Evolutionary conservation across 176 grass and related monocot species (phyloP).

Genomic region (Alloteropsis semialata): DNA sequence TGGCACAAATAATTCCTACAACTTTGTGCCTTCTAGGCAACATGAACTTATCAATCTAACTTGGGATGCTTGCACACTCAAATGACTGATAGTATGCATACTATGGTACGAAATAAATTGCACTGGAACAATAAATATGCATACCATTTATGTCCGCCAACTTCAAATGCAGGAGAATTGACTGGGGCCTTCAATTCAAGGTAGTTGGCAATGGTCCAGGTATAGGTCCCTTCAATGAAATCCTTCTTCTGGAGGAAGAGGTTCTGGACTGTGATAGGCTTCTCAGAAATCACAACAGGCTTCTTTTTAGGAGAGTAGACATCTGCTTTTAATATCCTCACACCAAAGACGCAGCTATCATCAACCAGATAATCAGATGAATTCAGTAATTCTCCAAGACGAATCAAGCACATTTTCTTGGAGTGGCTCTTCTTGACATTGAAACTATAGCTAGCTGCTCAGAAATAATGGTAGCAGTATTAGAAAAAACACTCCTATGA

Average conservation of each 20-base stretch:
- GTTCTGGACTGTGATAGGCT: slow-evolving; percentile 1
- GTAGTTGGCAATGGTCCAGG: slow-evolving; percentile 15
- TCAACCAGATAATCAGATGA: slow-evolving; percentile 25
- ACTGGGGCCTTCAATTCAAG: not conserved
- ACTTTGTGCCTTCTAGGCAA: not conserved
- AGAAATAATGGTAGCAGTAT: not conserved
- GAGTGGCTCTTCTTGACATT: not conserved
- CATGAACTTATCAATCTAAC: too few relatives aligned
- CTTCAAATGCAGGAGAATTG: slow-evolving; percentile 22
- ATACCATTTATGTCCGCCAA: slow-evolving; percentile 13
- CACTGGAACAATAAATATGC: not conserved
- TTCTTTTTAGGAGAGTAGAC: not conserved
- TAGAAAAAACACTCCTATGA: not conserved
- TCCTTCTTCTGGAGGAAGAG: slow-evolving; percentile 34
- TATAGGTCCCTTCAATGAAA: slow-evolving; percentile 24
- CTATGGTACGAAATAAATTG: not conserved
- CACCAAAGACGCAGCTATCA: slow-evolving; percentile 29
- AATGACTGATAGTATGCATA: not conserved
- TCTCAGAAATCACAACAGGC: not conserved
- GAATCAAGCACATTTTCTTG: not conserved
- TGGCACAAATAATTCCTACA: not conserved
- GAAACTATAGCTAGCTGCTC: not conserved
- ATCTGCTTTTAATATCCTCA: slow-evolving; percentile 13
- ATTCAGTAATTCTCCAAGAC: slow-evolving; percentile 13
- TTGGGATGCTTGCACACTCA: not conserved